phyloP scores from a whole-genome alignment of 805 yeast genomes.

The Saturnispora bothae region DNA sequence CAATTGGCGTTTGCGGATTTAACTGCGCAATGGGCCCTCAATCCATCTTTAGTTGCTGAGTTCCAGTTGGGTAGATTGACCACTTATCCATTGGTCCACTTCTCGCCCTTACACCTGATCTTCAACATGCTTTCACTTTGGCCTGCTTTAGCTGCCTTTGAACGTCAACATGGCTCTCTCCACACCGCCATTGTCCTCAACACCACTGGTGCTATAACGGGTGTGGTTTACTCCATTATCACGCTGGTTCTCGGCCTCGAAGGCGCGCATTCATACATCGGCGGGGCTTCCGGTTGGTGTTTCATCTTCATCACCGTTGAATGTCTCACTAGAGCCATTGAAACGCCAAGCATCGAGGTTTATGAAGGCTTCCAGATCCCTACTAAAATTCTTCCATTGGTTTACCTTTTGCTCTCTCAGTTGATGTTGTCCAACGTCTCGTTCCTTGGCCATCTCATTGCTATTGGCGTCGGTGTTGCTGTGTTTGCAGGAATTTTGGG shows the following conservation, averaged over 20 bases:
- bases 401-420: constrained; percentile 37
- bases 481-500: constrained; percentile 48
- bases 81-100: constrained; percentile 64
- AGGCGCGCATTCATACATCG: constrained; percentile 36
- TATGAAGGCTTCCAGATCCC: constrained; percentile 38
- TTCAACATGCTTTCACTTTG: constrained; percentile 48
- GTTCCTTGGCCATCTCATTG: constrained; percentile 65
- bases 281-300: constrained; percentile 68
- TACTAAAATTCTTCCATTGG: constrained; percentile 48
- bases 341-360: constrained; percentile 13
- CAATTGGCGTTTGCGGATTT: background rate
- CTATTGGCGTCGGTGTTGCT: constrained; percentile 54
- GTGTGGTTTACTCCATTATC: constrained; percentile 48
- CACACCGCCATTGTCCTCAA: constrained; percentile 76
- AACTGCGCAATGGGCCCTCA: constrained; percentile 31
- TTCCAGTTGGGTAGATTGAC: constrained; percentile 46
- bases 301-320: constrained; percentile 57
- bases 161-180: constrained; percentile 68
- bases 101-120: constrained; percentile 47
- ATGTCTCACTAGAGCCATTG: constrained; percentile 31
- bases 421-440: constrained; percentile 56
- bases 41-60: constrained; percentile 43
- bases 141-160: constrained; percentile 56
- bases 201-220: constrained; percentile 58
- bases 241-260: constrained; percentile 43